These are phyloP conservation scores for Meira miltonrushii DNA, from an alignment of 1,284 basidiomycete species.

Conservation along the genomic window DNA sequence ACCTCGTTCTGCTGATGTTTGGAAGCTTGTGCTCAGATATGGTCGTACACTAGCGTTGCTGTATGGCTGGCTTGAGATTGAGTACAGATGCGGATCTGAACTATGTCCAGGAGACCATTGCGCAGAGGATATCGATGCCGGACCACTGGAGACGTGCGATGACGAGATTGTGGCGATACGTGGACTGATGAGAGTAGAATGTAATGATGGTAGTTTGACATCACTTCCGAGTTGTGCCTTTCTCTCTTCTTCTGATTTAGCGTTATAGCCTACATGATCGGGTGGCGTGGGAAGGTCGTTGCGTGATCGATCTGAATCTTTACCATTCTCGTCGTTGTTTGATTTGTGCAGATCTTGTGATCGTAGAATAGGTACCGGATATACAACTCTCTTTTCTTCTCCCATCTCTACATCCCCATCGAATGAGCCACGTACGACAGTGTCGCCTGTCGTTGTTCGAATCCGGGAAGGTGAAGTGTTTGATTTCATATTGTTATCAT, in stretches of 20 bases:
- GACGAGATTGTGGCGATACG: constrained; percentile 17
- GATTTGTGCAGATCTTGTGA: constrained; percentile 14
- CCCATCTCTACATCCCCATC: constrained; percentile 36
- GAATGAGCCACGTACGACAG: neutral
- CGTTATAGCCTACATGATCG: constrained; percentile 26
- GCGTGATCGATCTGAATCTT: constrained; percentile 27
- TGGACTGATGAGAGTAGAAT: constrained; percentile 26
- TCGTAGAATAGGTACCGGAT: constrained; percentile 33
- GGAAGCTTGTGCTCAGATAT: constrained; percentile 41
- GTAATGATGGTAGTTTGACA: constrained; percentile 25
- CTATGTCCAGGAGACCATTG: constrained; percentile 31
- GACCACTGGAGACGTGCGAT: constrained; percentile 34
- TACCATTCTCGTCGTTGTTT: constrained; percentile 11
- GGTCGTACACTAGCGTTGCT: constrained; percentile 31
- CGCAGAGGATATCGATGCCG: constrained; percentile 27
- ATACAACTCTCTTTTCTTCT: constrained; percentile 19
- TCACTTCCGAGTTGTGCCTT: constrained; percentile 11
- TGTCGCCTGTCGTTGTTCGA: neutral
- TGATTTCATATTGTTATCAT: neutral
- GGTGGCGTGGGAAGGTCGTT: constrained; percentile 46
- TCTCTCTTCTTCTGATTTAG: constrained; percentile 4
- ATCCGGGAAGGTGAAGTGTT: neutral
- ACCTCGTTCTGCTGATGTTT: constrained; percentile 41
- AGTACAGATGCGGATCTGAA: constrained; percentile 33
- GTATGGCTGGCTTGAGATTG: constrained; percentile 29